A percentile compares a stretch with the other conserved stretches of the same genome.
phyloP scores from a whole-genome alignment of 139 green algal genomes.

The Mychonastes homosphaera region DNA sequence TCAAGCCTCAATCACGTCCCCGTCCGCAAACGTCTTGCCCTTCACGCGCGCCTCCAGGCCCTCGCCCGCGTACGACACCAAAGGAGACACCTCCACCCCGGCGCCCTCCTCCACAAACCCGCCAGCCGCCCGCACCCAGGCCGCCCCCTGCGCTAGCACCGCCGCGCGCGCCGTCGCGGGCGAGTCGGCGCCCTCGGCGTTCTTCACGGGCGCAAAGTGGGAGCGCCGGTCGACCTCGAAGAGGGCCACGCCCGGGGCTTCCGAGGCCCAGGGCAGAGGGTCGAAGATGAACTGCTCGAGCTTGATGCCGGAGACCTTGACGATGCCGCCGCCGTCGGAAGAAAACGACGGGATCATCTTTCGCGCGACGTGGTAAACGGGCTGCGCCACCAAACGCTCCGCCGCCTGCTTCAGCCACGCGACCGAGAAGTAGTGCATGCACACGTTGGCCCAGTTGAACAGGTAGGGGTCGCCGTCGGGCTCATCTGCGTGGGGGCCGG shows the following conservation, averaged over 20 bases:
- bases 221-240: constrained; percentile 34
- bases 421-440: constrained; percentile 88
- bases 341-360: constrained; percentile 82
- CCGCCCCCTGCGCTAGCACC: constrained; percentile 56
- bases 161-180: constrained; percentile 69
- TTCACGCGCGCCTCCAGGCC: constrained; percentile 34
- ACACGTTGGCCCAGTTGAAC: constrained; percentile 91
- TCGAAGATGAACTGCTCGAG: constrained; percentile 98
- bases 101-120: neutral
- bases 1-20: no score
- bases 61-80: constrained; percentile 66
- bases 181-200: constrained; percentile 64
- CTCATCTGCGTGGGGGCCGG: constrained; percentile 41
- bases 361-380: constrained; percentile 75
- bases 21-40: constrained; percentile 2
- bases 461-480: constrained; percentile 37
- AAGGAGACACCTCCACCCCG: constrained; percentile 61
- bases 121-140: constrained; percentile 23
- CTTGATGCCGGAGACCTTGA: constrained; percentile 66
- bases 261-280: constrained; percentile 58
- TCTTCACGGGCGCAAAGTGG: constrained; percentile 85
- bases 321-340: constrained; percentile 15
- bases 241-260: constrained; percentile 22
- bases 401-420: constrained; percentile 55
- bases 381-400: constrained; percentile 6